A percentile compares a stretch with the other conserved stretches of the same genome.
phyloP scores from a whole-genome alignment of 2,329 filamentous ascomycete species.

The Ascochyta viciae-villosae region DNA sequence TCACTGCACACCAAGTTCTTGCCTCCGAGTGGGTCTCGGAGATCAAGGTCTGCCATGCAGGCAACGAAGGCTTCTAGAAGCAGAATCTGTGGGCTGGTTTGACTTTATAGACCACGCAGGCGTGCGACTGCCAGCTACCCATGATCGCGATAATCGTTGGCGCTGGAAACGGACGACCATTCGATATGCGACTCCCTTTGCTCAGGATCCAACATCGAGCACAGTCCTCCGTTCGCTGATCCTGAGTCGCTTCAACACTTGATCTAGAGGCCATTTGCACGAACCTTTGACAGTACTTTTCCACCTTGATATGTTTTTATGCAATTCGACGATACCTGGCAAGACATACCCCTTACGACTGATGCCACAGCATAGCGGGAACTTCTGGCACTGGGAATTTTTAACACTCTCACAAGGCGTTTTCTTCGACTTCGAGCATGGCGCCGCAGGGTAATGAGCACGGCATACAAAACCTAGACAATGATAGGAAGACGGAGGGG shows the following conservation, averaged over 20 bases:
- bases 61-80: slow-evolving; percentile 85
- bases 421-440: slow-evolving; percentile 9
- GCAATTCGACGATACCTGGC: slow-evolving; percentile 41
- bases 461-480: slow-evolving; percentile 10
- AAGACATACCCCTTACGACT: slow-evolving; percentile 49
- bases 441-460: slow-evolving; percentile 11
- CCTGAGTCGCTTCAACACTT: slow-evolving; percentile 18
- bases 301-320: slow-evolving; percentile 33
- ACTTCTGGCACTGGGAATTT: slow-evolving; percentile 33
- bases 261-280: slow-evolving; percentile 32
- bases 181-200: slow-evolving; percentile 16
- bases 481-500: slow-evolving; percentile 7
- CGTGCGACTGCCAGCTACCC: slow-evolving; percentile 12
- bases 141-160: slow-evolving; percentile 6
- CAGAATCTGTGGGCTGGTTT: slow-evolving; percentile 13
- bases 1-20: slow-evolving; percentile 94
- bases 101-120: slow-evolving; percentile 26
- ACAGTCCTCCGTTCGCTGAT: slow-evolving; percentile 8
- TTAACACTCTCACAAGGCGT: slow-evolving; percentile 19
- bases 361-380: slow-evolving; percentile 46
- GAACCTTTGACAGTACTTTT: slow-evolving; percentile 28
- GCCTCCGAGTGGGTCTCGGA: slow-evolving; percentile 99
- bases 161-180: slow-evolving; percentile 18
- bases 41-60: slow-evolving; percentile 95
- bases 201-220: slow-evolving; percentile 15